Percentiles rank a stretch among this genome's conserved stretches.
Conservation (phyloP, 2,329 filamentous ascomycete genomes). For the Parascedosporium putredinis region DNA sequence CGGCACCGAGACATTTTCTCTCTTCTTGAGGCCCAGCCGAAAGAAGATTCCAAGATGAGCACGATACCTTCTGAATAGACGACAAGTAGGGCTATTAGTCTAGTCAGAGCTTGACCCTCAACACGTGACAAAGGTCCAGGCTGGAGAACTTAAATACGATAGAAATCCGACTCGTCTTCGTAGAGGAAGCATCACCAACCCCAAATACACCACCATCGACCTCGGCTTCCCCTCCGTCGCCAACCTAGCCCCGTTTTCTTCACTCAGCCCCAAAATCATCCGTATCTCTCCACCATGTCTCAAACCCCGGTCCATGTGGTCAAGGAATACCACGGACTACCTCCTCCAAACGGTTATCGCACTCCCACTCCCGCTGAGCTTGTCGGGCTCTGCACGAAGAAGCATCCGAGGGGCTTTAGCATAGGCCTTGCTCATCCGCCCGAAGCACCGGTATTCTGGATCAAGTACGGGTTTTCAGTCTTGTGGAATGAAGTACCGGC, state of each 20-base stretch:
- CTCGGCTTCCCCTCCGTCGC: background rate
- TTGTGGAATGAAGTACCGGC: slow-evolving; percentile 5
- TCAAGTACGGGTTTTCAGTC: slow-evolving; percentile 1
- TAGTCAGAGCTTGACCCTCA: background rate
- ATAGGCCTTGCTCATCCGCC: background rate
- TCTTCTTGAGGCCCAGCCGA: background rate
- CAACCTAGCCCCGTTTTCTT: background rate
- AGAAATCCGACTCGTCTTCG: background rate
- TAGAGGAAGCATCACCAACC: background rate
- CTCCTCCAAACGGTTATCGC: background rate
- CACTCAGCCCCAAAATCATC: background rate
- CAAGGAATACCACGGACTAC: background rate
- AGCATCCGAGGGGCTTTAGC: background rate
- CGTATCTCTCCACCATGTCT: background rate
- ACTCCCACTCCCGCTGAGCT: background rate
- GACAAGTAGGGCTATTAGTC: background rate
- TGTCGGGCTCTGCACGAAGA: background rate
- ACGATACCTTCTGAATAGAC: background rate
- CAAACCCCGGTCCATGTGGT: background rate
- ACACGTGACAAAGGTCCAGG: too few species aligned
- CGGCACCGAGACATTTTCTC: background rate
- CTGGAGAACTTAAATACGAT: background rate
- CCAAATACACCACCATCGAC: background rate
- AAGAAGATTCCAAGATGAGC: background rate
- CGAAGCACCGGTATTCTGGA: slow-evolving; percentile 3